Conservation (phyloP, 768 basidiomycete genomes). For the Xanthoconium stramineum region DNA sequence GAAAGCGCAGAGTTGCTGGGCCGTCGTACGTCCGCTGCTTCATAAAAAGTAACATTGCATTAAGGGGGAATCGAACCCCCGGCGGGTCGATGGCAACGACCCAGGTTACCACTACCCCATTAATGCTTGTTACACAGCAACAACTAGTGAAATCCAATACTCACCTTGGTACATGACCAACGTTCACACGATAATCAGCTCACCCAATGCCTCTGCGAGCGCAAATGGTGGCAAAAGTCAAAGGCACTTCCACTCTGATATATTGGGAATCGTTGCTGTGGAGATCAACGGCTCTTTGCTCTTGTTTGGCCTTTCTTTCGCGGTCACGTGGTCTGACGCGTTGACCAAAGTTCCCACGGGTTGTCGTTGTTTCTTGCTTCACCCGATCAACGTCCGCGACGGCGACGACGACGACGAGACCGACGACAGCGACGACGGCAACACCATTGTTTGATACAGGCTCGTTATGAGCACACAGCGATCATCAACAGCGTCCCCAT, state of each 20-base stretch:
- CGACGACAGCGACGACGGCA: slow-evolving; percentile 21
- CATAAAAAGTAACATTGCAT: slow-evolving; percentile 38
- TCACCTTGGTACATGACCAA: no score
- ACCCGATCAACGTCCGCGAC: slow-evolving; percentile 10
- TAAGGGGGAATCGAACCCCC: slow-evolving; percentile 87
- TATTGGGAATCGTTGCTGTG: not conserved
- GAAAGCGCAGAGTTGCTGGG: no score
- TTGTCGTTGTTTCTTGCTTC: slow-evolving; percentile 14
- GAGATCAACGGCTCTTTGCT: slow-evolving; percentile 2
- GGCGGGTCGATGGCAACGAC: slow-evolving; percentile 77
- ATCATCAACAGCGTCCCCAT: slow-evolving; percentile 39
- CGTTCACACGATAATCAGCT: not conserved
- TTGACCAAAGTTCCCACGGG: slow-evolving; percentile 27
- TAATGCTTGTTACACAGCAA: slow-evolving; percentile 35
- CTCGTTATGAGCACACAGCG: slow-evolving; percentile 29
- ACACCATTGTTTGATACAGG: not conserved
- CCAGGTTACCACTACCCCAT: slow-evolving; percentile 64
- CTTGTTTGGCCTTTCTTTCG: slow-evolving; percentile 10
- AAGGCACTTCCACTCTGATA: no score
- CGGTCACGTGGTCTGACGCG: slow-evolving; percentile 33
- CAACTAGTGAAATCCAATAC: no score
- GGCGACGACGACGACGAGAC: slow-evolving; percentile 17
- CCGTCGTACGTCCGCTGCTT: not conserved
- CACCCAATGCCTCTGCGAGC: no score
- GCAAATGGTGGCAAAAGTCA: no score